Conservation (phyloP, 108 stramenopile genomes). For the Pseudonitzschia delicatissima region DNA sequence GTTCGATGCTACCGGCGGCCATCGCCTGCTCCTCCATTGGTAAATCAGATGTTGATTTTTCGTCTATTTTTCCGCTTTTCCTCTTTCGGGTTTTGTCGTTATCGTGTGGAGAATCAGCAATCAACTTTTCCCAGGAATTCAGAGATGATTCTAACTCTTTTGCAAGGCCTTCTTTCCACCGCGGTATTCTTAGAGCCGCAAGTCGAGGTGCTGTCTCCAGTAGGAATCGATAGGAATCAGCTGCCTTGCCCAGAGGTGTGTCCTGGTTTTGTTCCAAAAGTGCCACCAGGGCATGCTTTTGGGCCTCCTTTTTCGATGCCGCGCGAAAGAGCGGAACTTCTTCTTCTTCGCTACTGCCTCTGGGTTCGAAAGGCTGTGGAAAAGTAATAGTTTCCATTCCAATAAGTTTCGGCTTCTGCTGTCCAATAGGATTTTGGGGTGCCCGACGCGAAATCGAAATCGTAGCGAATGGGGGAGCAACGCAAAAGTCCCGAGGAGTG, state of each 20-base stretch:
- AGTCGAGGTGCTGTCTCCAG: not conserved
- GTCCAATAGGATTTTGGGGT: not conserved
- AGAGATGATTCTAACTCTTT: no score
- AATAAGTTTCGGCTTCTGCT: constrained; percentile 1
- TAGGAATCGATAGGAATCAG: not conserved
- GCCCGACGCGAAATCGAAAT: not conserved
- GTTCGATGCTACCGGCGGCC: not conserved
- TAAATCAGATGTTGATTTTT: no score
- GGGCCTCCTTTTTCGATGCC: not conserved
- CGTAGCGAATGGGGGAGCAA: not conserved
- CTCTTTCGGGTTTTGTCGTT: no score
- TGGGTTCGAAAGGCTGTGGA: not conserved
- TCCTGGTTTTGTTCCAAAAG: not conserved
- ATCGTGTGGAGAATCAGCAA: no score
- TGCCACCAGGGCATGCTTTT: not conserved
- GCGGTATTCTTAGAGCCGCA: no score
- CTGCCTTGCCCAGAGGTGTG: not conserved
- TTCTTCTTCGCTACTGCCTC: not conserved
- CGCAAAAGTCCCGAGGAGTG: not conserved
- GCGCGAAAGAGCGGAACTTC: no score
- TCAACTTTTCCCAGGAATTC: no score
- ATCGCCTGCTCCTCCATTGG: no score
- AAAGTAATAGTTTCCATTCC: not conserved
- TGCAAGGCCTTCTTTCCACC: no score
- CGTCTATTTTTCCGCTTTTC: no score